These are phyloP conservation scores for Kuraishia molischiana DNA, from an alignment of 805 yeast species.

Conservation along the genomic window DNA sequence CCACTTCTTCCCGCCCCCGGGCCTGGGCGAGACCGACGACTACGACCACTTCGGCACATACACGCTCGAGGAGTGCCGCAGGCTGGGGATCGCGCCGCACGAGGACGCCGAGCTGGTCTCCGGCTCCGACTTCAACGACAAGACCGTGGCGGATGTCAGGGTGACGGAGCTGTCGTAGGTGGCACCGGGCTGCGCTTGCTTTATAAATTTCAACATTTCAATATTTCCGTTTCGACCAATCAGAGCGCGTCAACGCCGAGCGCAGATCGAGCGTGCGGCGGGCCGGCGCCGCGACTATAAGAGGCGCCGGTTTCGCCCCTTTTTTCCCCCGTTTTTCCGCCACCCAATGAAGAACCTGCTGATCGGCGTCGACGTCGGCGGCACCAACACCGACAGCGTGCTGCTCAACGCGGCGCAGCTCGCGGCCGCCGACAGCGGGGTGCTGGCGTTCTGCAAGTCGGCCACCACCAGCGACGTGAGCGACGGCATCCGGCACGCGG, in stretches of 20 bases:
- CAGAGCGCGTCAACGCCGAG: too few relatives aligned
- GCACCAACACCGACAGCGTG: conserved; percentile 40
- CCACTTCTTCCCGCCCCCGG: conserved; percentile 24
- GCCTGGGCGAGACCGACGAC: conserved; percentile 23
- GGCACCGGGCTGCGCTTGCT: too few relatives aligned
- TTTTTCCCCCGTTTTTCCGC: too few relatives aligned
- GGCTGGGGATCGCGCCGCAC: conserved; percentile 18
- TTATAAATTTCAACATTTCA: too few relatives aligned
- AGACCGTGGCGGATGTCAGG: not conserved
- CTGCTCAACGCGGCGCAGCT: conserved; percentile 25
- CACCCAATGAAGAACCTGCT: conserved; percentile 10
- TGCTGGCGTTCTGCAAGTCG: conserved; percentile 31
- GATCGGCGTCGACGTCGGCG: conserved; percentile 42
- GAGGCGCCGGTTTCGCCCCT: too few relatives aligned
- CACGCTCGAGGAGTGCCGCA: conserved; percentile 20
- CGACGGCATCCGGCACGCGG: conserved; percentile 28
- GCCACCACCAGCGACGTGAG: conserved; percentile 34
- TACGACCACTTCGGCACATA: conserved; percentile 20
- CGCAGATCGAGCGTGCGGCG: too few relatives aligned
- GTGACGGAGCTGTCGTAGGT: not conserved
- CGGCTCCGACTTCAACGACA: not conserved
- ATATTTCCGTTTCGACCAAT: too few relatives aligned
- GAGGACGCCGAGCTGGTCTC: not conserved
- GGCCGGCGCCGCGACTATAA: too few relatives aligned
- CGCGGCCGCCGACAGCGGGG: conserved; percentile 17